Evolutionary conservation across 1,284 basidiomycete genomes (phyloP).

Genomic region (Sporisorium exsertum): DNA sequence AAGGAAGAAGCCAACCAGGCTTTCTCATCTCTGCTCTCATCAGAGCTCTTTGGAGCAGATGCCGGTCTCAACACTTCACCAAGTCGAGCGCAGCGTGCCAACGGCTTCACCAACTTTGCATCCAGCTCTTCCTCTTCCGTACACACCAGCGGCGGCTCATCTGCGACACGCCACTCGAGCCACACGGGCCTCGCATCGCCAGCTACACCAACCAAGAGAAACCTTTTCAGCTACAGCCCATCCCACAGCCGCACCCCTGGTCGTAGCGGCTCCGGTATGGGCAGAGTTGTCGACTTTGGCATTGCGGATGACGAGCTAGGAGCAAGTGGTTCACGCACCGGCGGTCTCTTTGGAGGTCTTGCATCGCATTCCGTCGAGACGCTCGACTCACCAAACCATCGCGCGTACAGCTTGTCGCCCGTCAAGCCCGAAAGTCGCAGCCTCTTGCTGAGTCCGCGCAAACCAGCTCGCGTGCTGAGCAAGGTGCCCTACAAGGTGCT

Average conservation of each 20-base stretch:
- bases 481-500: conserved; percentile 97
- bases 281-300: conserved; percentile 44
- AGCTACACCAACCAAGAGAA: conserved; percentile 69
- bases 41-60: conserved; percentile 72
- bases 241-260: conserved; percentile 49
- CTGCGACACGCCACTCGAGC: conserved; percentile 43
- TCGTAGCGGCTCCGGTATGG: conserved; percentile 42
- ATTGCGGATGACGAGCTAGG: conserved; percentile 41
- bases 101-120: conserved; percentile 36
- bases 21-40: conserved; percentile 72
- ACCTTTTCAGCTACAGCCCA: conserved; percentile 71
- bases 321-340: conserved; percentile 22
- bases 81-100: conserved; percentile 31
- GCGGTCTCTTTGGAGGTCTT: conserved; percentile 56
- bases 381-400: conserved; percentile 76
- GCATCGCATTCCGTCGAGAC: conserved; percentile 43
- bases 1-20: conserved; percentile 71
- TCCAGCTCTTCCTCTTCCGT: conserved; percentile 45
- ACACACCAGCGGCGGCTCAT: conserved; percentile 49
- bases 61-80: conserved; percentile 25
- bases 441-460: conserved; percentile 85
- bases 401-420: conserved; percentile 89
- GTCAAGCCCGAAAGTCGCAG: conserved; percentile 85
- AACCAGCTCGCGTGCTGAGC: conserved; percentile 83
- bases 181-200: conserved; percentile 44